These are phyloP conservation scores for Fraxinus nigra DNA, from an alignment of 305 asterid genomes.

Conservation along the genomic window DNA sequence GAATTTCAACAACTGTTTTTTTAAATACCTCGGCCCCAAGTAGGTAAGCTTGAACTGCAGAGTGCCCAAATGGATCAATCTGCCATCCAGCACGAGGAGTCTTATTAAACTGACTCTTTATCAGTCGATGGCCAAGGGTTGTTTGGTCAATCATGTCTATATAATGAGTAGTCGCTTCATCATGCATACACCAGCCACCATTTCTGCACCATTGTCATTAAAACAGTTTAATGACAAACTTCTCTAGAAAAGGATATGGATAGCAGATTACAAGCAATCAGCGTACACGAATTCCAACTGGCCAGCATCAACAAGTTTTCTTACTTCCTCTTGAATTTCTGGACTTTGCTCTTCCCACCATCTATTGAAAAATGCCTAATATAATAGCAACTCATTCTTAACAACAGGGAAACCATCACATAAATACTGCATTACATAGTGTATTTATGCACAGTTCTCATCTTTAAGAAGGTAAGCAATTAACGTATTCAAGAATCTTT, in stretches of 20 bases:
- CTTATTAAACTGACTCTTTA: conserved; percentile 35
- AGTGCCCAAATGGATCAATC: conserved; percentile 55
- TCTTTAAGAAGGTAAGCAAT: not conserved
- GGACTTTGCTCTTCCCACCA: conserved; percentile 44
- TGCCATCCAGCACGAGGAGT: conserved; percentile 58
- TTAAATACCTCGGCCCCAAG: conserved; percentile 42
- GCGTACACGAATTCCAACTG: conserved; percentile 51
- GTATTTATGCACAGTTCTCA: not conserved
- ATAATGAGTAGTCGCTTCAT: conserved; percentile 48
- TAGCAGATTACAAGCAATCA: not conserved
- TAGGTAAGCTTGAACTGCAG: conserved; percentile 50
- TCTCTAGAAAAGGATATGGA: not conserved
- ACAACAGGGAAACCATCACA: not conserved
- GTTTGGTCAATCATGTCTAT: conserved; percentile 56
- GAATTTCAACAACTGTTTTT: not conserved
- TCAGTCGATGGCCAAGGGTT: conserved; percentile 42
- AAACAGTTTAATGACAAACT: not conserved
- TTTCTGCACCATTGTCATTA: conserved; percentile 29
- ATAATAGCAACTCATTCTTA: not conserved
- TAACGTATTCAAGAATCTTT: not conserved
- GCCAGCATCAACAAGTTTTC: conserved; percentile 35
- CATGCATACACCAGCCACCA: conserved; percentile 59
- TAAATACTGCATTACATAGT: not conserved
- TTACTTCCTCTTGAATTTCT: conserved; percentile 31
- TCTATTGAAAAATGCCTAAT: conserved; percentile 40